Conservation (phyloP, 345 rosid species). For the Dimocarpus longan region DNA sequence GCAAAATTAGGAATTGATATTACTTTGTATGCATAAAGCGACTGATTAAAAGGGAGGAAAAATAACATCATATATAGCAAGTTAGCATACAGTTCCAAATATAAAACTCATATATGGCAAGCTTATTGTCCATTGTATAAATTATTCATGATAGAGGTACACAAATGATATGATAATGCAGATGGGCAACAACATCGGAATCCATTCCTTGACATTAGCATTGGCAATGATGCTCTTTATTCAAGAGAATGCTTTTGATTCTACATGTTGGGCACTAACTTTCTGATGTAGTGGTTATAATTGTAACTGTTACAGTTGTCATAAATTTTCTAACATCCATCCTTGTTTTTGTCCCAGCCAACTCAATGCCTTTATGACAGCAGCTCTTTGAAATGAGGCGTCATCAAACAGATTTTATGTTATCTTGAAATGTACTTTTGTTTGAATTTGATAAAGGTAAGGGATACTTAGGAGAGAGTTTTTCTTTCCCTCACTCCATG, state of each 20-base stretch:
- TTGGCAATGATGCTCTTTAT: neutral
- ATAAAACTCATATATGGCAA: no score
- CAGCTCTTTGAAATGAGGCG: neutral
- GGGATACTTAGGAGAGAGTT: neutral
- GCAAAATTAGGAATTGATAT: neutral
- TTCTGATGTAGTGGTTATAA: neutral
- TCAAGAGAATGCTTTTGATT: neutral
- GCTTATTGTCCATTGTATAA: neutral
- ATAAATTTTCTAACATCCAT: neutral
- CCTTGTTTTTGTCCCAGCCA: constrained; percentile 21
- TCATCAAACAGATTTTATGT: neutral
- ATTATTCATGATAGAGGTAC: neutral
- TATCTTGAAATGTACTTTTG: neutral
- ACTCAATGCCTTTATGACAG: constrained; percentile 38
- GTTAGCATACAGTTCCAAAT: neutral
- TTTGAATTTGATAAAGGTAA: constrained; percentile 12
- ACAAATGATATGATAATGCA: neutral
- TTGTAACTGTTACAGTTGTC: neutral
- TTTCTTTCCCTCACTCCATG: constrained; percentile 7
- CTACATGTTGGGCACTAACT: neutral
- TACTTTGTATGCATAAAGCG: neutral
- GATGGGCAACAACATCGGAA: neutral
- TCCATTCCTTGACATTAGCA: neutral
- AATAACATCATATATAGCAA: neutral
- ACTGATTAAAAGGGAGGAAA: neutral